Conservation (phyloP, 2,329 filamentous ascomycete genomes). For the Podosphaera xanthii region DNA sequence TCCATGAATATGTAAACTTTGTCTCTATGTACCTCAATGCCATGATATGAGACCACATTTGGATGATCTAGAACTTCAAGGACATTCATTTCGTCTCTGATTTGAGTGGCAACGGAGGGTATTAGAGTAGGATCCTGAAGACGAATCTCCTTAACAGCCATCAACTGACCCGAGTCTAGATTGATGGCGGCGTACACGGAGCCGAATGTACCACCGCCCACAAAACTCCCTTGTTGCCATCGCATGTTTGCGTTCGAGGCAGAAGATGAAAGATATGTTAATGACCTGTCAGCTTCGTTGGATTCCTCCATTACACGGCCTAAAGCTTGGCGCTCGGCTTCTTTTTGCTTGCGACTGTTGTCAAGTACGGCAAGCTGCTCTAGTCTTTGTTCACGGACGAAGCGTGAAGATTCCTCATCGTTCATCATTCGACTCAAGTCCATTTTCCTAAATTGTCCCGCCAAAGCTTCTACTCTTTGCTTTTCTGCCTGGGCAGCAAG, state of each 20-base stretch:
- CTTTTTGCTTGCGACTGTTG: constrained; percentile 50
- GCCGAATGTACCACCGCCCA: constrained; percentile 89
- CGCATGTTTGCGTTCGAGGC: constrained; percentile 87
- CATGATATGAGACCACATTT: constrained; percentile 93
- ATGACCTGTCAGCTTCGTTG: constrained; percentile 84
- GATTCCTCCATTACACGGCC: constrained; percentile 82
- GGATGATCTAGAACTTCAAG: constrained; percentile 89
- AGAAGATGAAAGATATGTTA: constrained; percentile 81
- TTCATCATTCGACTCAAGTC: constrained; percentile 53
- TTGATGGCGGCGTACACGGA: constrained; percentile 97
- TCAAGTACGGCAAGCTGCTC: constrained; percentile 56
- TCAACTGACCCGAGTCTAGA: constrained; percentile 79
- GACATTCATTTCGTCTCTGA: constrained; percentile 91
- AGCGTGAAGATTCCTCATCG: constrained; percentile 63
- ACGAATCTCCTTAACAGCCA: constrained; percentile 97
- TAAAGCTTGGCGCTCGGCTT: constrained; percentile 67
- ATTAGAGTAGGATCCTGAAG: constrained; percentile 92
- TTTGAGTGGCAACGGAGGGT: constrained; percentile 78
- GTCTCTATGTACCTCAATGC: constrained; percentile 93
- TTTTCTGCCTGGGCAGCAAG: constrained; percentile 86
- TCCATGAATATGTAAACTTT: constrained; percentile 99
- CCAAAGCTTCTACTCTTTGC: constrained; percentile 60
- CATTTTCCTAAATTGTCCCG: constrained; percentile 52
- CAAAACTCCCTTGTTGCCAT: constrained; percentile 97
- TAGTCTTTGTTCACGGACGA: constrained; percentile 55